Conservation (phyloP, 192 early-diverging fungal genomes). For the Allomyces macrogynus region DNA sequence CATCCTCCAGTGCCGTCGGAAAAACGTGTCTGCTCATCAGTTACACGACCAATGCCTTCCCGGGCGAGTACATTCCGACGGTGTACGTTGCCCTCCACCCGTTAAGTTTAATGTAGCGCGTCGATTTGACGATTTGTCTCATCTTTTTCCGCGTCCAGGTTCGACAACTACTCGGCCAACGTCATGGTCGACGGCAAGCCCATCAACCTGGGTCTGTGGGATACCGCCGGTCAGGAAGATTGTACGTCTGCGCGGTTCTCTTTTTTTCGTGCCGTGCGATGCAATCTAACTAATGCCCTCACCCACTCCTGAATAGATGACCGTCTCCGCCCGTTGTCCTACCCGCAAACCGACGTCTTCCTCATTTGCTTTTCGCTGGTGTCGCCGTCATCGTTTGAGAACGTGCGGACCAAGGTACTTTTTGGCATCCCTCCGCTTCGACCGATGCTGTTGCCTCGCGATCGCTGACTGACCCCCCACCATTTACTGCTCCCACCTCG, state of each 20-base stretch:
- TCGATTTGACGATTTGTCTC: background rate
- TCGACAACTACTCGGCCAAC: constrained; percentile 98
- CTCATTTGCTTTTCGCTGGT: constrained; percentile 95
- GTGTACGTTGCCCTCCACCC: constrained; percentile 45
- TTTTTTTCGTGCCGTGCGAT: too few species aligned
- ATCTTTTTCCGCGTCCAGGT: constrained; percentile 21
- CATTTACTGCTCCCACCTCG: background rate
- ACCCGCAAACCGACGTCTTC: constrained; percentile 97
- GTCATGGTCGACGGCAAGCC: constrained; percentile 99
- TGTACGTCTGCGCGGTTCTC: constrained; percentile 8
- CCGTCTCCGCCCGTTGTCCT: constrained; percentile 86
- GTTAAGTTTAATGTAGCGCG: background rate
- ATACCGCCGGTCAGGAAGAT: constrained; percentile 98
- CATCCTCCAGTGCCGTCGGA: constrained; percentile 51
- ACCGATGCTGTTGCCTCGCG: constrained; percentile 1
- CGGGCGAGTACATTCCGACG: constrained; percentile 98
- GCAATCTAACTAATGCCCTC: too few species aligned
- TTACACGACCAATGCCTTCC: constrained; percentile 99
- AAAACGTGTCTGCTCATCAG: constrained; percentile 94
- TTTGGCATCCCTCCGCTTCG: background rate
- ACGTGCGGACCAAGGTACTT: constrained; percentile 78
- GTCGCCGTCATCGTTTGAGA: constrained; percentile 88
- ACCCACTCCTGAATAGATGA: constrained; percentile 25
- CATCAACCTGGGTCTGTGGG: constrained; percentile 94
- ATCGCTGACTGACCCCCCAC: constrained; percentile 1